phyloP scores from a whole-genome alignment of 2,329 filamentous ascomycete species.

The Rhinocladiella similis region DNA sequence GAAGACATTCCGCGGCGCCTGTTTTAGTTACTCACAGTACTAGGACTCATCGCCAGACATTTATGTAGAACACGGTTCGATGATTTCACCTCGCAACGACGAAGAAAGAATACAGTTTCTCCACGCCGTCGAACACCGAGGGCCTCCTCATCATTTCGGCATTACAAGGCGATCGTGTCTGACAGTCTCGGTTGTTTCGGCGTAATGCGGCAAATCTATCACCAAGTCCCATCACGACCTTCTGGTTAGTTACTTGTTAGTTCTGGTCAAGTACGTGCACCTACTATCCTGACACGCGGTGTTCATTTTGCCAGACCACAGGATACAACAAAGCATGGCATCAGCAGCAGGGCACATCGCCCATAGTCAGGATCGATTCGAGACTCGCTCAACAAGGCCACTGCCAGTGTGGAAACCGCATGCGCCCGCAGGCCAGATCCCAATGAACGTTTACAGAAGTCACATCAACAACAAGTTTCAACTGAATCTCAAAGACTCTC shows the following conservation, averaged over 20 bases:
- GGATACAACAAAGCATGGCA: too few relatives aligned
- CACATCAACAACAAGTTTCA: constrained; percentile 19
- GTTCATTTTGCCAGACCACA: too few relatives aligned
- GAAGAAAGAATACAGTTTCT: not conserved
- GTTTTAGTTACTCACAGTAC: not conserved
- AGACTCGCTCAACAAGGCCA: not conserved
- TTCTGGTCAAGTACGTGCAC: too few relatives aligned
- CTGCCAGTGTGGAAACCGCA: constrained; percentile 5
- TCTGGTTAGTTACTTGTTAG: too few relatives aligned
- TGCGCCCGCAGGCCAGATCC: constrained; percentile 1
- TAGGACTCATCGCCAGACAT: too few relatives aligned
- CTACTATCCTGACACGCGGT: too few relatives aligned
- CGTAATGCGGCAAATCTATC: not conserved
- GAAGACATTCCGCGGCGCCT: not conserved
- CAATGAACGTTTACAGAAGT: constrained; percentile 15
- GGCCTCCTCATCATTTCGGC: not conserved
- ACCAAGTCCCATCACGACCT: too few relatives aligned
- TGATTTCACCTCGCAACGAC: not conserved
- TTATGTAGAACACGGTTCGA: not conserved
- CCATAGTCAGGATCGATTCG: not conserved
- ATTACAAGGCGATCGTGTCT: not conserved
- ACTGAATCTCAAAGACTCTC: constrained; percentile 23
- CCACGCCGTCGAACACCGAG: not conserved
- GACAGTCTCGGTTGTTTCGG: not conserved
- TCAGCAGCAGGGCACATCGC: not conserved